These are phyloP conservation scores for Paramecium pentaurelia DNA, from an alignment of 73 alveolate species.

Conservation along the genomic window DNA sequence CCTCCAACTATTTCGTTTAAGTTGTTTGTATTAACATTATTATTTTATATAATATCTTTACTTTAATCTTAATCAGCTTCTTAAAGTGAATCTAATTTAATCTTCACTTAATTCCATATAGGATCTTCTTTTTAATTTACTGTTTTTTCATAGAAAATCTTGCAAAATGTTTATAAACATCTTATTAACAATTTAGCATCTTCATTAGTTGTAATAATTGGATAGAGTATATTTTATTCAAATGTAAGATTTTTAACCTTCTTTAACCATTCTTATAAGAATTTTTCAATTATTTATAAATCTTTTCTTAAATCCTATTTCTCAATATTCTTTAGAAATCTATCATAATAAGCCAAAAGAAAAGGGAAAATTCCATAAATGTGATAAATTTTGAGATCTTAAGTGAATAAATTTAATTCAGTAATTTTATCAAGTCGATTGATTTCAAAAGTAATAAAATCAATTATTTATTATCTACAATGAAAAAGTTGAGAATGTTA, in stretches of 20 bases:
- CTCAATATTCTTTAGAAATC: neutral
- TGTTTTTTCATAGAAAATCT: neutral
- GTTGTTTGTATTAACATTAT: neutral
- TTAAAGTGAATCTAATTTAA: neutral
- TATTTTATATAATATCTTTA: neutral
- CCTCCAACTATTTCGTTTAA: neutral
- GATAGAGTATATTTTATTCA: neutral
- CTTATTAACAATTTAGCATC: neutral
- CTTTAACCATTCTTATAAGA: neutral
- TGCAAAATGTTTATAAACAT: neutral
- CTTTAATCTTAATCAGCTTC: neutral
- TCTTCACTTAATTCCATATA: neutral
- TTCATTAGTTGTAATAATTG: neutral
- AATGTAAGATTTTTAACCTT: neutral
- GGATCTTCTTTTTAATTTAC: neutral
- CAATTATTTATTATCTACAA: neutral
- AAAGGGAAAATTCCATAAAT: neutral
- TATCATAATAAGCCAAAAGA: neutral
- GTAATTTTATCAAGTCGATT: neutral
- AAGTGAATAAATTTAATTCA: neutral
- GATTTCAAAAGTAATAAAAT: conserved; percentile 37
- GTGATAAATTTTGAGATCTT: neutral
- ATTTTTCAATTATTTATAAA: neutral
- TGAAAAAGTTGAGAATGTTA: conserved; percentile 40
- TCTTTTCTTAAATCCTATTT: conserved; percentile 24